Conservation (phyloP, 2,329 filamentous ascomycete species). For the Penicillium sp. region DNA sequence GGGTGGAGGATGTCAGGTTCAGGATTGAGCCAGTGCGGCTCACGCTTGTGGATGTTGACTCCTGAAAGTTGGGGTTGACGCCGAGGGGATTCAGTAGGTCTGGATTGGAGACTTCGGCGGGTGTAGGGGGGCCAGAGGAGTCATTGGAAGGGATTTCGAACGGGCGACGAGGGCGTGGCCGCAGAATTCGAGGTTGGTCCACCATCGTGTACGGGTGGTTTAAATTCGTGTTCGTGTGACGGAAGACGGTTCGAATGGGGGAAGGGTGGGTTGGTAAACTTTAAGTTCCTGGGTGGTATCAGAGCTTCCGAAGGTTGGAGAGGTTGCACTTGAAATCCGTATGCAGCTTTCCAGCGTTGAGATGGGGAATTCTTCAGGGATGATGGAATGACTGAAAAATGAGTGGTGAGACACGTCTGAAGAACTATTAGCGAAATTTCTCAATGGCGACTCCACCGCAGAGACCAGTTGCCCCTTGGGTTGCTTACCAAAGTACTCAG, state of each 20-base stretch:
- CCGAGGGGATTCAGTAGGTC: slow-evolving; percentile 33
- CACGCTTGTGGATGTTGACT: slow-evolving; percentile 43
- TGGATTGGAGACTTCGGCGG: slow-evolving; percentile 36
- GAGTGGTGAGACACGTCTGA: slow-evolving; percentile 7
- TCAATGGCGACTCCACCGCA: neutral
- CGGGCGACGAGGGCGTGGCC: slow-evolving; percentile 70
- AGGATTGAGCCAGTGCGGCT: slow-evolving; percentile 75
- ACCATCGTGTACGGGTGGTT: slow-evolving; percentile 27
- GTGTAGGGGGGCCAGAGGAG: slow-evolving; percentile 43
- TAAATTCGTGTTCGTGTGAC: neutral
- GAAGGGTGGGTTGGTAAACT: neutral
- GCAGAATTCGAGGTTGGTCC: slow-evolving; percentile 57
- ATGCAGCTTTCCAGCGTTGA: neutral
- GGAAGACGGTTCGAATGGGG: neutral
- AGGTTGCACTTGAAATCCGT: neutral
- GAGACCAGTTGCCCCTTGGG: neutral
- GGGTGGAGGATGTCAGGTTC: slow-evolving; percentile 84
- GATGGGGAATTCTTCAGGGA: neutral
- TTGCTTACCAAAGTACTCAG: too few relatives aligned
- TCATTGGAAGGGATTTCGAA: slow-evolving; percentile 60
- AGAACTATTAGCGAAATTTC: slow-evolving; percentile 4
- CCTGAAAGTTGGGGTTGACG: slow-evolving; percentile 19
- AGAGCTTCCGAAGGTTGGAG: slow-evolving; percentile 7
- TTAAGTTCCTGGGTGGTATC: neutral
- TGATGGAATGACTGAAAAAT: neutral